Evolutionary conservation across 2,329 filamentous ascomycete genomes (phyloP).

Genomic region (Sphaerulina populicola): DNA sequence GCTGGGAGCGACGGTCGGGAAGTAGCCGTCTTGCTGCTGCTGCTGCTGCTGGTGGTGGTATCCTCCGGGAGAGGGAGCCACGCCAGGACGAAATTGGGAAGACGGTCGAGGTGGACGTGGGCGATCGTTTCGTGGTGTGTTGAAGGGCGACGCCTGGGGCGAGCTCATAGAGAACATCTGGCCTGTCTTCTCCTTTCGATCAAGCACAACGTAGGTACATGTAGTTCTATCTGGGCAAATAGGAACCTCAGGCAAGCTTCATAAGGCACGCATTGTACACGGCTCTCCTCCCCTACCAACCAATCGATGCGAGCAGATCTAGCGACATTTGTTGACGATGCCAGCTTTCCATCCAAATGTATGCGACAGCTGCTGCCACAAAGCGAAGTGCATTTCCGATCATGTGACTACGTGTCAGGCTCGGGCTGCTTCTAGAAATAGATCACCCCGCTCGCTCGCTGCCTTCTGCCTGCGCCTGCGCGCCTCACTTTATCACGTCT

Average conservation of each 20-base stretch:
- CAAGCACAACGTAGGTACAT: neutral
- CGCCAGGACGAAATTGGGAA: slow-evolving; percentile 34
- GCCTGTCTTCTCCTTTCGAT: neutral
- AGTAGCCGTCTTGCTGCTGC: slow-evolving; percentile 40
- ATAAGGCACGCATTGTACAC: too few species aligned
- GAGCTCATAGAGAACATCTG: slow-evolving; percentile 9
- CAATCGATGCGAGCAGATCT: neutral
- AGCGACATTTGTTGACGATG: neutral
- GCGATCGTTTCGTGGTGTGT: slow-evolving; percentile 22
- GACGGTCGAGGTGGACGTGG: slow-evolving; percentile 19
- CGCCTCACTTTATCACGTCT: too few species aligned
- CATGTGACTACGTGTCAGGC: slow-evolving; percentile 1
- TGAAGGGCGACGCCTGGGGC: slow-evolving; percentile 24
- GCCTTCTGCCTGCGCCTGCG: too few species aligned
- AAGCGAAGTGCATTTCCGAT: neutral
- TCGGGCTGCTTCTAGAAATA: neutral
- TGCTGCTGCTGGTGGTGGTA: slow-evolving; percentile 41
- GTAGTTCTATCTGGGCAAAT: too few species aligned
- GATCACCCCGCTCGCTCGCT: neutral
- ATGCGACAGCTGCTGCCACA: slow-evolving; percentile 1
- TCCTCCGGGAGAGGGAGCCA: slow-evolving; percentile 38
- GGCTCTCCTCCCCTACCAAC: neutral
- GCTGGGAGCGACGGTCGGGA: slow-evolving; percentile 32
- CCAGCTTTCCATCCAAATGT: slow-evolving; percentile 10
- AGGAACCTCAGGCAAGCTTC: too few species aligned